Percentiles rank a stretch among this genome's conserved stretches.
phyloP scores from a whole-genome alignment of 1,284 basidiomycete species.

The Ustilago curta region DNA sequence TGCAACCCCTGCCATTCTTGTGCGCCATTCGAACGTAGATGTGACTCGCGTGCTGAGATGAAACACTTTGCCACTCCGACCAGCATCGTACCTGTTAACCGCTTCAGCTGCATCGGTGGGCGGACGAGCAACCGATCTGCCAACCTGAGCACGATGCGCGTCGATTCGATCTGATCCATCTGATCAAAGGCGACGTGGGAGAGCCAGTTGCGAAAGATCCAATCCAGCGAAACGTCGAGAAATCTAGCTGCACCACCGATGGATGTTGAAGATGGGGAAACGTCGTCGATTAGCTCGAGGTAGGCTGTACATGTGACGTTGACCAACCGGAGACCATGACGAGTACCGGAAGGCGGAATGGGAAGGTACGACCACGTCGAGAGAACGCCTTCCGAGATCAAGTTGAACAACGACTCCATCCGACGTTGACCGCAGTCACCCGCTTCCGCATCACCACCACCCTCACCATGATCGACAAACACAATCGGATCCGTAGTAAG shows the following conservation, averaged over 20 bases:
- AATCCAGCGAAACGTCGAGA: slow-evolving; percentile 30
- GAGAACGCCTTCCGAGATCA: slow-evolving; percentile 29
- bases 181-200: slow-evolving; percentile 17
- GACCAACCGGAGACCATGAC: slow-evolving; percentile 12
- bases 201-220: slow-evolving; percentile 27
- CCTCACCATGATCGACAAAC: neutral
- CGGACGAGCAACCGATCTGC: slow-evolving; percentile 12
- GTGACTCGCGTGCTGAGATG: slow-evolving; percentile 21
- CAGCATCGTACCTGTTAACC: slow-evolving; percentile 6
- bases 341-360: slow-evolving; percentile 26
- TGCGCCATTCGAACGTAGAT: neutral
- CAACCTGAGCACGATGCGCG: neutral
- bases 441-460: neutral
- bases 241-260: slow-evolving; percentile 20
- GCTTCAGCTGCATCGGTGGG: neutral
- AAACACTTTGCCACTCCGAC: slow-evolving; percentile 23
- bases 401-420: slow-evolving; percentile 21
- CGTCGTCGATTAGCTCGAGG: slow-evolving; percentile 12
- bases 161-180: slow-evolving; percentile 13
- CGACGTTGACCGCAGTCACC: slow-evolving; percentile 29
- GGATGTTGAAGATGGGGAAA: neutral
- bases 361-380: slow-evolving; percentile 47
- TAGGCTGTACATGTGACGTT: slow-evolving; percentile 25
- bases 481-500: slow-evolving; percentile 31
- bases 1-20: slow-evolving; percentile 13